Conservation (phyloP, 306 rosid genomes). For the Casuarina equisetifolia region DNA sequence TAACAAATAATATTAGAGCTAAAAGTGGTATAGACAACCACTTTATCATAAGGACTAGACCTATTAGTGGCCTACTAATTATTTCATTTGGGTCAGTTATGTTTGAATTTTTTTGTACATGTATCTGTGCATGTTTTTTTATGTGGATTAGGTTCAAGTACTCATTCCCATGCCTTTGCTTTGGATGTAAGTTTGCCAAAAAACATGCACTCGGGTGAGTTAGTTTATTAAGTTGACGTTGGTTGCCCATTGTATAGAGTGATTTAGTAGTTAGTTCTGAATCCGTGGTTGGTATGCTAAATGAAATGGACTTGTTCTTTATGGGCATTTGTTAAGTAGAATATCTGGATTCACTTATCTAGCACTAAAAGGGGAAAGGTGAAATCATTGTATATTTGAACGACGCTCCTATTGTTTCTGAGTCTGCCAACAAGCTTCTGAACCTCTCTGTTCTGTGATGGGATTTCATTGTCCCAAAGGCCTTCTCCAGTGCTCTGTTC, state of each 20-base stretch:
- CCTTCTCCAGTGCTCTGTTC: neutral
- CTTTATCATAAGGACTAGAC: too few species aligned
- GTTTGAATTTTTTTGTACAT: neutral
- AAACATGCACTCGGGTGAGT: neutral
- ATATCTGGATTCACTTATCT: neutral
- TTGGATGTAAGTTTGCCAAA: neutral
- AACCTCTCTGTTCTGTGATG: neutral
- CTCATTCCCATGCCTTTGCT: neutral
- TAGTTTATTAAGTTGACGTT: neutral
- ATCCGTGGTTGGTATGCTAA: neutral
- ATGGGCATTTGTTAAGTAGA: neutral
- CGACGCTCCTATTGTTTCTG: neutral
- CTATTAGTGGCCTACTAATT: too few species aligned
- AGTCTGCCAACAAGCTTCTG: neutral
- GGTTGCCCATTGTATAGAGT: neutral
- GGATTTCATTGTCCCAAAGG: neutral
- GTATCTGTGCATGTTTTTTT: neutral
- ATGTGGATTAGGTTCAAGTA: neutral
- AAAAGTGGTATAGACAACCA: too few species aligned
- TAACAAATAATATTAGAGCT: too few species aligned
- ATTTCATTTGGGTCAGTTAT: too few species aligned
- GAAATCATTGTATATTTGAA: neutral
- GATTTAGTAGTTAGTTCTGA: conserved; percentile 3
- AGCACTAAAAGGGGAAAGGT: neutral
- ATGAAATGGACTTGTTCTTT: neutral